A percentile compares a stretch with the other conserved stretches of the same genome.
phyloP scores from a whole-genome alignment of 305 asterid genomes.

The Ruellia speciosa region DNA sequence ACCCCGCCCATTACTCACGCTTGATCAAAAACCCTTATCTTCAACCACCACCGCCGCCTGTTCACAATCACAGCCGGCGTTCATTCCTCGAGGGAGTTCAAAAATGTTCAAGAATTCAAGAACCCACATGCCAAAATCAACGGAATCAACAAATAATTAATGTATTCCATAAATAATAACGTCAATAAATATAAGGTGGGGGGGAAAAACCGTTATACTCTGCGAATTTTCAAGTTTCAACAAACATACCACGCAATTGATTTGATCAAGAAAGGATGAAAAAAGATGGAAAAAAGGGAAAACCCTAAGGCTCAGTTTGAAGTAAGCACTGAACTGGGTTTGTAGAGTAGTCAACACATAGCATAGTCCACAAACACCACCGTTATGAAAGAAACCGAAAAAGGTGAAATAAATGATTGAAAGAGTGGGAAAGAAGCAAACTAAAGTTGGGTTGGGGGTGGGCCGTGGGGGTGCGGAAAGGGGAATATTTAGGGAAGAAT shows the following conservation, averaged over 20 bases:
- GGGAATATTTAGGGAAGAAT: not conserved
- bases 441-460: constrained; percentile 22
- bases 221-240: not conserved
- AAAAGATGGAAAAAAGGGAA: too few species aligned
- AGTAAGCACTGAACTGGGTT: too few species aligned
- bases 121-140: too few species aligned
- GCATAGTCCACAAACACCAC: not conserved
- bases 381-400: constrained; percentile 19
- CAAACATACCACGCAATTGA: too few species aligned
- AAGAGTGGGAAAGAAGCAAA: constrained; percentile 37
- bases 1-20: constrained; percentile 61
- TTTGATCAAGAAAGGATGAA: too few species aligned
- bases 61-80: too few species aligned
- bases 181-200: too few species aligned
- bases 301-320: too few species aligned
- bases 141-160: too few species aligned
- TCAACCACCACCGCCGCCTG: not conserved
- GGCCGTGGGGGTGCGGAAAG: constrained; percentile 10
- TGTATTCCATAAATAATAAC: too few species aligned
- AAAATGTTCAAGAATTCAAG: too few species aligned
- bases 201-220: not conserved
- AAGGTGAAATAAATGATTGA: constrained; percentile 18
- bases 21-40: not conserved
- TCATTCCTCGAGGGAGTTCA: too few species aligned
- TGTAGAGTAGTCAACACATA: not conserved